These are phyloP conservation scores for Peniophora sp. DNA, from an alignment of 1,284 basidiomycete genomes.

Conservation along the genomic window DNA sequence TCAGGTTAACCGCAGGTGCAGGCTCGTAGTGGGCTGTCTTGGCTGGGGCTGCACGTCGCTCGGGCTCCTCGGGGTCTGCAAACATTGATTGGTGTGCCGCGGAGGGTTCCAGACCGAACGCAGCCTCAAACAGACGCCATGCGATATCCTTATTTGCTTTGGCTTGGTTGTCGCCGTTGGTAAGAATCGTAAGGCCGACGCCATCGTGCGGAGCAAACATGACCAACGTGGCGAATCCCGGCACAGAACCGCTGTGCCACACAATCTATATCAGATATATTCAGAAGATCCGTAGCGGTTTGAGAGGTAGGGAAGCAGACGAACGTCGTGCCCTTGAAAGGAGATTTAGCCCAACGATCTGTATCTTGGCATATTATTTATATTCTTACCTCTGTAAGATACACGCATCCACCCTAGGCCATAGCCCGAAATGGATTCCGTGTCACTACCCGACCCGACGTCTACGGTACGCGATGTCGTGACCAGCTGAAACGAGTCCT, in stretches of 20 bases:
- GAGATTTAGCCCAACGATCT: no score
- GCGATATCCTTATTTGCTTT: conserved; percentile 11
- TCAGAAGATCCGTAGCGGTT: not conserved
- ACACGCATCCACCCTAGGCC: conserved; percentile 33
- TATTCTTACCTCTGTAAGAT: no score
- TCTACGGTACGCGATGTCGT: conserved; percentile 24
- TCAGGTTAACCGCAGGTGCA: conserved; percentile 11
- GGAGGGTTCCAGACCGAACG: not conserved
- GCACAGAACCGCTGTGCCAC: conserved; percentile 30
- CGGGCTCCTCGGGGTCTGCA: not conserved
- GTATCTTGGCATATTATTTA: no score
- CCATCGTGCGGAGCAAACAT: conserved; percentile 20
- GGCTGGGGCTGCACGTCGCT: not conserved
- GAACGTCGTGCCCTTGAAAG: conserved; percentile 29
- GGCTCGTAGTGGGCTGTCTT: not conserved
- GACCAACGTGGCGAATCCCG: conserved; percentile 34
- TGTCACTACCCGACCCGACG: not conserved
- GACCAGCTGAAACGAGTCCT: conserved; percentile 25
- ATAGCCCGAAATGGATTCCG: conserved; percentile 23
- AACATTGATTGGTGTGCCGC: not conserved
- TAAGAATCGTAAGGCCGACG: conserved; percentile 32
- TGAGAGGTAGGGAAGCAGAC: conserved; percentile 1
- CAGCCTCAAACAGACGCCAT: not conserved
- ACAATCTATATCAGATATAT: conserved; percentile 18
- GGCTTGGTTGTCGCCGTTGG: conserved; percentile 28